Percentiles rank a stretch among this genome's conserved stretches.
phyloP scores from a whole-genome alignment of 2,329 filamentous ascomycete genomes.

The Monilinia polystroma region DNA sequence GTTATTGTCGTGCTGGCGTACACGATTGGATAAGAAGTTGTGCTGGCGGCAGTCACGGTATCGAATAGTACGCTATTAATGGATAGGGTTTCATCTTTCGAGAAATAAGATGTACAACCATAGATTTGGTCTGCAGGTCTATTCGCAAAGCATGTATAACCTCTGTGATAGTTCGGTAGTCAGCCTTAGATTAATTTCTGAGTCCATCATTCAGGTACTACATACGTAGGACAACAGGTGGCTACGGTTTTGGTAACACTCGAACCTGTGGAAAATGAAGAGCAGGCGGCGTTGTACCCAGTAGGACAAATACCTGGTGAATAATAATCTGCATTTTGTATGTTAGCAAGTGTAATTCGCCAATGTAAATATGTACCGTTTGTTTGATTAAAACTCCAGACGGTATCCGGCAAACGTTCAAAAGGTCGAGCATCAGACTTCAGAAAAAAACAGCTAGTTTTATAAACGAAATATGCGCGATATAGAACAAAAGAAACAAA shows the following conservation, averaged over 20 bases:
- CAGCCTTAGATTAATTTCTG: neutral
- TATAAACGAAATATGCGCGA: too few species aligned
- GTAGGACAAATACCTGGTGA: slow-evolving; percentile 17
- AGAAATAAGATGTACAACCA: slow-evolving; percentile 17
- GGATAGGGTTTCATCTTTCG: neutral
- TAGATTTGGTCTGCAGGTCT: slow-evolving; percentile 7
- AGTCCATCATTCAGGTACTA: neutral
- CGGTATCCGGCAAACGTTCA: neutral
- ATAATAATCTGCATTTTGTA: slow-evolving; percentile 6
- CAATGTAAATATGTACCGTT: neutral
- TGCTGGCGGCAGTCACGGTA: neutral
- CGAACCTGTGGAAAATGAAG: slow-evolving; percentile 4
- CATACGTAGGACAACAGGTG: slow-evolving; percentile 19
- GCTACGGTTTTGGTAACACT: slow-evolving; percentile 11
- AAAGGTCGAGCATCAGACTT: neutral
- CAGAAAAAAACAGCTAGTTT: neutral
- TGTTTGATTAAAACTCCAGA: too few species aligned
- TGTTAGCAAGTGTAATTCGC: neutral
- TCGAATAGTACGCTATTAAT: slow-evolving; percentile 13
- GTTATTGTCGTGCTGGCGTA: slow-evolving; percentile 6
- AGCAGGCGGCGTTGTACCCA: slow-evolving; percentile 13
- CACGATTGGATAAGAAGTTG: neutral
- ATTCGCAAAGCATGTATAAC: slow-evolving; percentile 15
- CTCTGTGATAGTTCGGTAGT: slow-evolving; percentile 6
- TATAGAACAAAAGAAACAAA: too few species aligned